Percentiles rank a stretch among this genome's conserved stretches.
Conservation (phyloP, 306 rosid genomes). For the Cicer cuneatum region DNA sequence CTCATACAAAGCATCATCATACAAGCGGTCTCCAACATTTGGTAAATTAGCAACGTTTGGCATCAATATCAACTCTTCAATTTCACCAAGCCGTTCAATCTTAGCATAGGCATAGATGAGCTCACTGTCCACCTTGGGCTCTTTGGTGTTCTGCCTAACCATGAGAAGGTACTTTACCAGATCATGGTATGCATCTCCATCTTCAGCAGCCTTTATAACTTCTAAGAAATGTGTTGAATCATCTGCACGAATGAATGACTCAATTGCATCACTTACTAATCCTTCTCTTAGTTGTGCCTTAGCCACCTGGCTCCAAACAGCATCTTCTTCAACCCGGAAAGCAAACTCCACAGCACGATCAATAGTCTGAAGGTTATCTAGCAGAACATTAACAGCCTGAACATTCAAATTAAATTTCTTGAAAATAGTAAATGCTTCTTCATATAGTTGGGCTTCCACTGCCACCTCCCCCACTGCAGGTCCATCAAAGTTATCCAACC, state of each 20-base stretch:
- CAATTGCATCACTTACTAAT: conserved; percentile 92
- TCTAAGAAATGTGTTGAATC: conserved; percentile 86
- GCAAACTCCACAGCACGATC: conserved; percentile 97
- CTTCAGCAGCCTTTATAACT: conserved; percentile 88
- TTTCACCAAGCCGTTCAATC: conserved; percentile 89
- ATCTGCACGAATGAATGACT: conserved; percentile 92
- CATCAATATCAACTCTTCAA: conserved; percentile 94
- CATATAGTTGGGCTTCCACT: conserved; percentile 87
- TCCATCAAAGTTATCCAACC: conserved; percentile 93
- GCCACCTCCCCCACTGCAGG: conserved; percentile 99
- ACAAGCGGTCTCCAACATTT: conserved; percentile 86
- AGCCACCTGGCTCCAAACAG: conserved; percentile 98
- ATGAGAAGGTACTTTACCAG: conserved; percentile 84
- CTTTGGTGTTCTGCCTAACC: conserved; percentile 91
- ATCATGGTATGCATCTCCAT: conserved; percentile 80
- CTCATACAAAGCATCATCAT: conserved; percentile 86
- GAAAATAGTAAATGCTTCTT: conserved; percentile 88
- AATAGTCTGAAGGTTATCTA: conserved; percentile 77
- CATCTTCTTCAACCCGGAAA: conserved; percentile 94
- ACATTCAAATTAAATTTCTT: conserved; percentile 96
- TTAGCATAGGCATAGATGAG: conserved; percentile 95
- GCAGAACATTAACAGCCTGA: conserved; percentile 83
- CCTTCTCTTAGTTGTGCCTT: conserved; percentile 93
- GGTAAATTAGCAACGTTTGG: conserved; percentile 96
- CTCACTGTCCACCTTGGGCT: conserved; percentile 96